Conservation (phyloP, 805 yeast genomes). For the Zygotorulaspora florentina region DNA sequence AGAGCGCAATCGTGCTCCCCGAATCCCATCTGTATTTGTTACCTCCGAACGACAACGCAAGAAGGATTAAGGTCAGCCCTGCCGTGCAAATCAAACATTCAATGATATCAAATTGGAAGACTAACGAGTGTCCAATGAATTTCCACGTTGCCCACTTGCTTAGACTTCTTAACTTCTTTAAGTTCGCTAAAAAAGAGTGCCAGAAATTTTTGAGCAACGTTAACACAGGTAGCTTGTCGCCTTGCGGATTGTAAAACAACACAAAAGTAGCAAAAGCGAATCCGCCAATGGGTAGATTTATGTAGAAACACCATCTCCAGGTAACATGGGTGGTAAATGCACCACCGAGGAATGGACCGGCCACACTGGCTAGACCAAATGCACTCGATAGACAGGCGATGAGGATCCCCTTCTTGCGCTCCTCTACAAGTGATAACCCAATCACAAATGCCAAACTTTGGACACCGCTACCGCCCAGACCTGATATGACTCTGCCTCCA, state of each 20-base stretch:
- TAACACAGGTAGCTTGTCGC: not conserved
- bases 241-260: constrained; percentile 19
- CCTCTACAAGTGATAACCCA: constrained; percentile 37
- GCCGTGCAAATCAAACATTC: constrained; percentile 22
- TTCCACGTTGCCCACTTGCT: constrained; percentile 5
- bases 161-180: not conserved
- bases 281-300: constrained; percentile 66
- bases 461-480: constrained; percentile 69
- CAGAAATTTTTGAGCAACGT: not conserved
- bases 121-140: constrained; percentile 3
- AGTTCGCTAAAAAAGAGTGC: not conserved
- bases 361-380: constrained; percentile 48
- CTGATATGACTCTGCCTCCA: constrained; percentile 68
- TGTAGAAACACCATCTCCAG: constrained; percentile 79
- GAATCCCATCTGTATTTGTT: constrained; percentile 53
- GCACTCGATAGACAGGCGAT: constrained; percentile 27
- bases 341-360: constrained; percentile 67
- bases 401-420: constrained; percentile 24
- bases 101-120: constrained; percentile 23
- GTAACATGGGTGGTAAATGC: constrained; percentile 52
- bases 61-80: constrained; percentile 21
- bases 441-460: constrained; percentile 55
- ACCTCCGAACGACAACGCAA: constrained; percentile 46
- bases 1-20: constrained; percentile 38
- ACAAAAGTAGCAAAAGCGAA: constrained; percentile 20